Conservation (phyloP, 1,284 basidiomycete species). For the Moniliella sp. region DNA sequence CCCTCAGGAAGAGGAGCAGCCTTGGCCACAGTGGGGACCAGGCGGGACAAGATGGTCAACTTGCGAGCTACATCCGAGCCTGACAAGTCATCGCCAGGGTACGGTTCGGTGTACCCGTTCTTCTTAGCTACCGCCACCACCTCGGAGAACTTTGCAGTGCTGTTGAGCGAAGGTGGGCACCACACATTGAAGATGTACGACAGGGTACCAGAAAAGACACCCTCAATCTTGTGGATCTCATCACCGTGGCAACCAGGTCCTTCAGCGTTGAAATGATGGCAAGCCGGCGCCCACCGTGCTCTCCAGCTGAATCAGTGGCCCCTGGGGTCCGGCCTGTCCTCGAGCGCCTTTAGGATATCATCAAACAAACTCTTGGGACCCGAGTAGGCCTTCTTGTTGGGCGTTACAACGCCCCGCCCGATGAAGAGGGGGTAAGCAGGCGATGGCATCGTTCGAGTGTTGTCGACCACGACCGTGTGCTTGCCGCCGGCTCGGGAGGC, state of each 20-base stretch:
- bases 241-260: conserved; percentile 82
- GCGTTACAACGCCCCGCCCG: conserved; percentile 64
- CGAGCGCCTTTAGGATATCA: conserved; percentile 42
- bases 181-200: conserved; percentile 99
- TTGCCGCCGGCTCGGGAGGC: conserved; percentile 8
- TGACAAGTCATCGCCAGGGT: conserved; percentile 84
- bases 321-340: no score
- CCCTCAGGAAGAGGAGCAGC: conserved; percentile 42
- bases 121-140: conserved; percentile 71
- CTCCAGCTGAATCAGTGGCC: conserved; percentile 69
- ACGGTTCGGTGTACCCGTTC: conserved; percentile 90
- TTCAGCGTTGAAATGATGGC: conserved; percentile 77
- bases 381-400: conserved; percentile 92
- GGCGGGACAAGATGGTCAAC: conserved; percentile 71
- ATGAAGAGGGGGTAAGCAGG: conserved; percentile 67
- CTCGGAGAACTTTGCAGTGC: conserved; percentile 49
- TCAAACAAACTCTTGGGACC: conserved; percentile 52
- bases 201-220: conserved; percentile 78
- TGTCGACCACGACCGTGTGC: conserved; percentile 61
- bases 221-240: conserved; percentile 45
- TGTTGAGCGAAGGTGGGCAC: conserved; percentile 3
- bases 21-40: conserved; percentile 10
- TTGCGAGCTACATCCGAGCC: conserved; percentile 93
- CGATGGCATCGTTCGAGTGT: conserved; percentile 73
- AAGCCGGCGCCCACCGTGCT: conserved; percentile 85